Percentiles rank a stretch among this genome's conserved stretches.
Evolutionary conservation across 1,139 yeast species (phyloP).

Genomic region (Debaryomyces nepalensis): DNA sequence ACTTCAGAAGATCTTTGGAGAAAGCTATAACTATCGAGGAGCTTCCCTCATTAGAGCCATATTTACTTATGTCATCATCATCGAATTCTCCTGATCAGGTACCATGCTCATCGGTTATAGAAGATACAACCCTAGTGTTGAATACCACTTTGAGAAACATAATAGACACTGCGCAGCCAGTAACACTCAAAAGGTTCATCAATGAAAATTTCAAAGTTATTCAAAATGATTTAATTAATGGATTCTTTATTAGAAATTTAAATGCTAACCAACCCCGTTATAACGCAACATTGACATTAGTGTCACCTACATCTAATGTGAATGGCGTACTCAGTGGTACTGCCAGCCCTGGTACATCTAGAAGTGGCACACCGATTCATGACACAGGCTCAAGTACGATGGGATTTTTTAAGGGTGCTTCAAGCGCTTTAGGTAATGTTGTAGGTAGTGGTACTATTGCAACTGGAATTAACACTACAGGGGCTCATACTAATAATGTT

Average conservation of each 20-base stretch:
- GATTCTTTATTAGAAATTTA: conserved; percentile 53
- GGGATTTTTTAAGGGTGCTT: conserved; percentile 52
- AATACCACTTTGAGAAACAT: conserved; percentile 66
- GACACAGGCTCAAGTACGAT: conserved; percentile 28
- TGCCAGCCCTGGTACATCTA: conserved; percentile 31
- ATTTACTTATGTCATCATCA: conserved; percentile 22
- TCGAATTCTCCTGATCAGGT: conserved; percentile 52
- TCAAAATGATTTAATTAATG: conserved; percentile 43
- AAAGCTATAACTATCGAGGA: conserved; percentile 83
- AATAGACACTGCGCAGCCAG: conserved; percentile 62
- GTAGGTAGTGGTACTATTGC: conserved; percentile 34
- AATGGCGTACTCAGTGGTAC: conserved; percentile 20
- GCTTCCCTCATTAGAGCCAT: conserved; percentile 54
- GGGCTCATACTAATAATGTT: conserved; percentile 29
- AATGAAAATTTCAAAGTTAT: conserved; percentile 36
- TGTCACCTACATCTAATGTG: conserved; percentile 25
- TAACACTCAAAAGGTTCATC: conserved; percentile 57
- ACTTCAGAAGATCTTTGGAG: conserved; percentile 77
- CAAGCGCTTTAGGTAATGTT: conserved; percentile 52
- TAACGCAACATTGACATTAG: conserved; percentile 42
- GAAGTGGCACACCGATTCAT: conserved; percentile 45
- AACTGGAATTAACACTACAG: conserved; percentile 26
- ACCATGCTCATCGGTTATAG: conserved; percentile 83
- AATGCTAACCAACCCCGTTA: conserved; percentile 60
- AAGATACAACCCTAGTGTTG: conserved; percentile 77